Evolutionary conservation across 139 green algal species (phyloP).

Genomic region (Choricystis sp.): DNA sequence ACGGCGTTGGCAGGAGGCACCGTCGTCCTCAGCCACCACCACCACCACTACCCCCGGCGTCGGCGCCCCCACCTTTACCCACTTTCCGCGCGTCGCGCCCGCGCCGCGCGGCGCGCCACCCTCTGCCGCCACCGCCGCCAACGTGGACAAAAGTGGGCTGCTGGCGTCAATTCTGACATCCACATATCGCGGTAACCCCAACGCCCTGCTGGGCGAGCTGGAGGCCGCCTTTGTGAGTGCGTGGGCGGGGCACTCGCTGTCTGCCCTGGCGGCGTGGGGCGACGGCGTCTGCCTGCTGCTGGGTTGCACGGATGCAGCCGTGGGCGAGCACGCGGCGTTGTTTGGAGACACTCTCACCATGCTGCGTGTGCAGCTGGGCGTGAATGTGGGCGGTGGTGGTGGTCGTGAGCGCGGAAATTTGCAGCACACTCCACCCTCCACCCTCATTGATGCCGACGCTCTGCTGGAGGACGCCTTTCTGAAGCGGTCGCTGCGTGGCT

Average conservation of each 20-base stretch:
- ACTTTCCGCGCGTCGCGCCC: slow-evolving; percentile 42
- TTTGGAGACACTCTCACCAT: neutral
- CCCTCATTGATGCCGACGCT: too few species aligned
- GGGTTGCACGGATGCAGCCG: neutral
- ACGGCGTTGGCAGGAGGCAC: slow-evolving; percentile 5
- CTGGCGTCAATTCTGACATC: slow-evolving; percentile 15
- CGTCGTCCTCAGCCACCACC: neutral
- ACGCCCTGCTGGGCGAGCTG: neutral
- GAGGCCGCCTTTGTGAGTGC: neutral
- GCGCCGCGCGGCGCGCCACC: slow-evolving; percentile 10
- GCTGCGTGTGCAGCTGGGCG: neutral
- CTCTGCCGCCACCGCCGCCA: slow-evolving; percentile 46
- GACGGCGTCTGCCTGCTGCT: neutral
- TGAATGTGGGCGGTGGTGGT: neutral
- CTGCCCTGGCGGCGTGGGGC: neutral
- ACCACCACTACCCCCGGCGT: slow-evolving; percentile 10
- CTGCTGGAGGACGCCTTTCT: too few species aligned
- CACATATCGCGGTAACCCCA: too few species aligned
- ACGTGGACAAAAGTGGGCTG: slow-evolving; percentile 52
- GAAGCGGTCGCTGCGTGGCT: too few species aligned
- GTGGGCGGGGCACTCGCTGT: neutral
- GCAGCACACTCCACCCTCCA: too few species aligned
- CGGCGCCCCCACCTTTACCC: slow-evolving; percentile 46
- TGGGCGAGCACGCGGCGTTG: neutral
- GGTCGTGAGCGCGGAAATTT: too few species aligned